These are phyloP conservation scores for Pseudogymnoascus sp. DNA, from an alignment of 2,329 filamentous ascomycete genomes.

Conservation along the genomic window DNA sequence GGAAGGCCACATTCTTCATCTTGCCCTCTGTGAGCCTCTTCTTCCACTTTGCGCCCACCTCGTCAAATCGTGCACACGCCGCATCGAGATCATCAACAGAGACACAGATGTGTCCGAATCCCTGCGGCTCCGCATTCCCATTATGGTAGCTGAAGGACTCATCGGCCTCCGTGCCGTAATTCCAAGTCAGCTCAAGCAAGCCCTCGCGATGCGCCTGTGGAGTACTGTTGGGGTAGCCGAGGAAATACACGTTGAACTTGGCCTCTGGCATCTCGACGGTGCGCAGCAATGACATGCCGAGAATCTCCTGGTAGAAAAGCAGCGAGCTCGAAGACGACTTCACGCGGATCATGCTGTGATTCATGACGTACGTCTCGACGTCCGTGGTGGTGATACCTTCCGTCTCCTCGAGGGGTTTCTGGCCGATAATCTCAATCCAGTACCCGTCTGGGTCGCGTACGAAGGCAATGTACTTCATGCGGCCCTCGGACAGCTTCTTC, in stretches of 20 bases:
- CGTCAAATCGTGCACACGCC: constrained; percentile 77
- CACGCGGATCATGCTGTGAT: constrained; percentile 89
- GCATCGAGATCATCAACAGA: constrained; percentile 76
- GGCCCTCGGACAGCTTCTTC: constrained; percentile 82
- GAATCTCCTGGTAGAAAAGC: constrained; percentile 70
- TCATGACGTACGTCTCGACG: constrained; percentile 64
- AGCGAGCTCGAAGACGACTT: constrained; percentile 68
- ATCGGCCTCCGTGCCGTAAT: constrained; percentile 74
- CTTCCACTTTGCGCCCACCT: constrained; percentile 76
- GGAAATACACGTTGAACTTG: constrained; percentile 83
- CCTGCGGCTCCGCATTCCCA: constrained; percentile 80
- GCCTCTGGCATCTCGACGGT: constrained; percentile 60
- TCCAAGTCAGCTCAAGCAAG: constrained; percentile 81
- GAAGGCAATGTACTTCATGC: constrained; percentile 81
- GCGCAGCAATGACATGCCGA: constrained; percentile 77
- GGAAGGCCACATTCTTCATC: constrained; percentile 88
- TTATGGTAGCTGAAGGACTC: constrained; percentile 76
- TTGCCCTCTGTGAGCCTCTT: constrained; percentile 81
- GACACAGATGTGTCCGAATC: constrained; percentile 79
- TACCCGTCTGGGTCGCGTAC: constrained; percentile 78
- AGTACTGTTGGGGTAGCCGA: constrained; percentile 60
- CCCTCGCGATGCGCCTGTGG: constrained; percentile 62
- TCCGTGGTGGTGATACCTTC: constrained; percentile 66
- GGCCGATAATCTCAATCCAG: constrained; percentile 71
- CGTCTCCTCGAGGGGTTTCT: constrained; percentile 61